Evolutionary conservation across 441 rosid genomes (phyloP).

Genomic region (Pelargonium myrrhifolium): DNA sequence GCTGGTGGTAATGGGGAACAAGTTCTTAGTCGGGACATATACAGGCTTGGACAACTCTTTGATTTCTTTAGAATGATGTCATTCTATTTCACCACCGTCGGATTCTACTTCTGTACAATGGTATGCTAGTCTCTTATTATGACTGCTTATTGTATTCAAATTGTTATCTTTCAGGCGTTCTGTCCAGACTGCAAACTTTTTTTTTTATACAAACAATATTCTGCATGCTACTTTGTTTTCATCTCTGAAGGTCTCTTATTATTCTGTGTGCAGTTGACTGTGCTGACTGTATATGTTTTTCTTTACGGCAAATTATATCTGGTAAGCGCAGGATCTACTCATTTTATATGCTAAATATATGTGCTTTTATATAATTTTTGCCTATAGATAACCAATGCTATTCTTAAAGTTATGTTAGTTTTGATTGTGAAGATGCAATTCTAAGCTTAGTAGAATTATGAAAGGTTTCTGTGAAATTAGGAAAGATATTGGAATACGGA

Average conservation of each 20-base stretch:
- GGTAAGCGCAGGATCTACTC: slow-evolving; percentile 42
- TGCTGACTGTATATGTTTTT: slow-evolving; percentile 79
- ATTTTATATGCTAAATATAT: not conserved
- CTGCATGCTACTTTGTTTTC: slow-evolving; percentile 2
- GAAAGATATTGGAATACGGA: too few species aligned
- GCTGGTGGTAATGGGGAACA: slow-evolving; percentile 99
- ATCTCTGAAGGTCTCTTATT: slow-evolving; percentile 19
- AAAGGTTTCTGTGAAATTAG: too few species aligned
- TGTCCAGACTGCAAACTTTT: not conserved
- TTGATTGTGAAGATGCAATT: not conserved
- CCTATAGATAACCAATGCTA: not conserved
- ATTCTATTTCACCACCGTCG: slow-evolving; percentile 94
- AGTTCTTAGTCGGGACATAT: slow-evolving; percentile 96
- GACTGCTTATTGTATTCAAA: not conserved
- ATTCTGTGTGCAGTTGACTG: slow-evolving; percentile 71
- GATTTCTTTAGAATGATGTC: slow-evolving; percentile 99
- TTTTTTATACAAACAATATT: not conserved
- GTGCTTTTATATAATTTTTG: not conserved
- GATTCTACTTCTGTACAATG: slow-evolving; percentile 93
- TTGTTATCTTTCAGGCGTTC: not conserved
- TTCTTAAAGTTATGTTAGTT: not conserved
- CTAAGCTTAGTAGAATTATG: too few species aligned
- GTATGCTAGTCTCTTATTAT: slow-evolving; percentile 33
- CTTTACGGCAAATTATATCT: slow-evolving; percentile 89
- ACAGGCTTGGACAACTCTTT: slow-evolving; percentile 98